A percentile compares a stretch with the other conserved stretches of the same genome.
phyloP scores from a whole-genome alignment of 2,329 filamentous ascomycete species.

The Exophiala mesophila region DNA sequence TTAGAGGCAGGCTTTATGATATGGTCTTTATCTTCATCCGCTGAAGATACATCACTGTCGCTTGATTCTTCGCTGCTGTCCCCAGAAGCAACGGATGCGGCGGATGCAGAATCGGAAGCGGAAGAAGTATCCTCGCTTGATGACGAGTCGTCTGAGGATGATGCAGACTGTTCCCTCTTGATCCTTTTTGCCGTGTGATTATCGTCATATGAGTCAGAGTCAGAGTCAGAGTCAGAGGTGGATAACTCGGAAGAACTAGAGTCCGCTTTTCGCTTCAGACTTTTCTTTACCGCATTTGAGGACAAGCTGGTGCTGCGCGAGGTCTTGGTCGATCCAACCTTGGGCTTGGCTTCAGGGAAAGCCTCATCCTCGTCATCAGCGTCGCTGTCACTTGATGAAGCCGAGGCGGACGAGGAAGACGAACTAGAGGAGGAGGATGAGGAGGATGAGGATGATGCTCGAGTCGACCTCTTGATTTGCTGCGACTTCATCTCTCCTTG shows the following conservation, averaged over 20 bases:
- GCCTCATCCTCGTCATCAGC: constrained; percentile 41
- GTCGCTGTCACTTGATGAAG: constrained; percentile 45
- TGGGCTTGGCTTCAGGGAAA: constrained; percentile 23
- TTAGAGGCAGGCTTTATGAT: constrained; percentile 1
- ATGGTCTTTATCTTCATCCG: constrained; percentile 24
- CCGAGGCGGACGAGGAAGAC: constrained; percentile 35
- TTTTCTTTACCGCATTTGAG: constrained; percentile 33
- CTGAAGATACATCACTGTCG: constrained; percentile 27
- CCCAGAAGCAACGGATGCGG: background rate
- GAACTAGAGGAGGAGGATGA: constrained; percentile 27
- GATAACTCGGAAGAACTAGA: constrained; percentile 36
- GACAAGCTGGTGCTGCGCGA: constrained; percentile 46
- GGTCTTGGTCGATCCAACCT: constrained; percentile 26
- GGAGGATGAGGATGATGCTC: constrained; percentile 24
- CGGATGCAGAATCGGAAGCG: constrained; percentile 14
- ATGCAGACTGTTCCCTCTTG: constrained; percentile 4
- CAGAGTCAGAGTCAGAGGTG: constrained; percentile 31
- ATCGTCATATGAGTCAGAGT: constrained; percentile 37
- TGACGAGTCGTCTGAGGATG: constrained; percentile 12
- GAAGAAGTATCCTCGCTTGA: constrained; percentile 33
- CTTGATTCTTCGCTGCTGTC: constrained; percentile 26
- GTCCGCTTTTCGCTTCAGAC: constrained; percentile 56
- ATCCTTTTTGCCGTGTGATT: constrained; percentile 19
- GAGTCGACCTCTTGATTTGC: constrained; percentile 9
- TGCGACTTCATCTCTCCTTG: constrained; percentile 6